A percentile compares a stretch with the other conserved stretches of the same genome.
Conservation (phyloP, 352 stramenopile species). For the Globisporangium heterothallicum region DNA sequence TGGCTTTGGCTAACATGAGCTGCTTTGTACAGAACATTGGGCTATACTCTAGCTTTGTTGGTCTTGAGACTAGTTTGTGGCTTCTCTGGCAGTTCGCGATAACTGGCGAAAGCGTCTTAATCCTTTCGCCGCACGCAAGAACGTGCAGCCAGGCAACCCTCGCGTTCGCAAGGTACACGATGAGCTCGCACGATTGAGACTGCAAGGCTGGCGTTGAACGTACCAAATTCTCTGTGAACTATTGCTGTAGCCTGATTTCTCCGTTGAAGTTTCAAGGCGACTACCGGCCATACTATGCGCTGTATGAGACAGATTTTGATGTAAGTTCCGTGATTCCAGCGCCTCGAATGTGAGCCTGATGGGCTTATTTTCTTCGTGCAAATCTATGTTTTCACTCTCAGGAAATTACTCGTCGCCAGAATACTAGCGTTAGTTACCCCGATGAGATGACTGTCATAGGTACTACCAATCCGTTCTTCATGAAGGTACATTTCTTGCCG, state of each 20-base stretch:
- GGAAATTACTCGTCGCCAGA: conserved; percentile 53
- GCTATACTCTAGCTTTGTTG: conserved; percentile 82
- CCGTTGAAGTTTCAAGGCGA: conserved; percentile 78
- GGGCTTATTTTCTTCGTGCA: conserved; percentile 3
- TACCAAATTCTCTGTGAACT: not conserved
- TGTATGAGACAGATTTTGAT: conserved; percentile 85
- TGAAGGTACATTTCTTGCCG: conserved; percentile 43
- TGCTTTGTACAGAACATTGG: conserved; percentile 47
- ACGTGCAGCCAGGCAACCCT: conserved; percentile 80
- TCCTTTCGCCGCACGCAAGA: conserved; percentile 69
- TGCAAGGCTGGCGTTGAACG: not conserved
- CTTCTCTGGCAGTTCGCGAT: conserved; percentile 83
- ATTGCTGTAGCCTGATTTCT: conserved; percentile 57
- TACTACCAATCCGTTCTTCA: conserved; percentile 86
- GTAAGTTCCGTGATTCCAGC: conserved; percentile 21
- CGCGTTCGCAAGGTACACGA: conserved; percentile 64
- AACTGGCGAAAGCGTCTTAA: conserved; percentile 73
- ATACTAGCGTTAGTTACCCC: conserved; percentile 34
- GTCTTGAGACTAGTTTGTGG: conserved; percentile 69
- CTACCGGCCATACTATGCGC: conserved; percentile 79
- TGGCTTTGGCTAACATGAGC: not conserved
- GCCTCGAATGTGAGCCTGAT: not conserved
- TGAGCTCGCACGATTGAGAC: not conserved
- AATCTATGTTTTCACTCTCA: conserved; percentile 10
- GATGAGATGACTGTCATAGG: conserved; percentile 63